Evolutionary conservation across 2,329 filamentous ascomycete species (phyloP).

Genomic region (Aspergillus arachidicola): DNA sequence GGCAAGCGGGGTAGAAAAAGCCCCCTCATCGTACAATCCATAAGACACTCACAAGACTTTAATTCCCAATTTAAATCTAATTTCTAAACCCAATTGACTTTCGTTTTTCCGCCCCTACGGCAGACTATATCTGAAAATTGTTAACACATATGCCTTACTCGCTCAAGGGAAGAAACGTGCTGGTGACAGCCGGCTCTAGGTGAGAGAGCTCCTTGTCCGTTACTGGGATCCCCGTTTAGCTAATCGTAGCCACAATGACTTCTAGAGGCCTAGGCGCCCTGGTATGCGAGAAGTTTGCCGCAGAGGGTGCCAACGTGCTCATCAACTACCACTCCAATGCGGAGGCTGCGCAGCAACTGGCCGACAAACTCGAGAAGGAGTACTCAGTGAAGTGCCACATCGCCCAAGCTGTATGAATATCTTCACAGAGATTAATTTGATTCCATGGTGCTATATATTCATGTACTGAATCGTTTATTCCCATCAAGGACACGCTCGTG

Average conservation of each 20-base stretch:
- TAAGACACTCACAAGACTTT: neutral
- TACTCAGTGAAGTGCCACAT: conserved; percentile 56
- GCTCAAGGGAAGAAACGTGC: conserved; percentile 50
- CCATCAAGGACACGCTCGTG: neutral
- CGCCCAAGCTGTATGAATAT: conserved; percentile 63
- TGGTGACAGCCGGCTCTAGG: conserved; percentile 67
- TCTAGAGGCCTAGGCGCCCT: conserved; percentile 72
- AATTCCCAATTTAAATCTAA: neutral
- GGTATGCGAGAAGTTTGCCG: conserved; percentile 67
- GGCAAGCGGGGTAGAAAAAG: neutral
- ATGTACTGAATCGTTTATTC: neutral
- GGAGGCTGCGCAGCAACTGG: conserved; percentile 61
- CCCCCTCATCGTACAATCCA: neutral
- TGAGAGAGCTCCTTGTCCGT: conserved; percentile 35
- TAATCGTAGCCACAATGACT: conserved; percentile 7
- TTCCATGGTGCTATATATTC: neutral
- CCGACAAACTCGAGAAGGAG: conserved; percentile 56
- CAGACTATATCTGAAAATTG: neutral
- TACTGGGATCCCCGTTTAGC: neutral
- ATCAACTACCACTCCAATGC: conserved; percentile 72
- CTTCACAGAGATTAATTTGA: neutral
- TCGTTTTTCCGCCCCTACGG: neutral
- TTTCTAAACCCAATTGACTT: neutral
- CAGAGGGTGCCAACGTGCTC: conserved; percentile 67
- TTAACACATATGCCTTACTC: neutral